Conservation (phyloP, 1,139 yeast species). For the Blastobotrys serpentis region DNA sequence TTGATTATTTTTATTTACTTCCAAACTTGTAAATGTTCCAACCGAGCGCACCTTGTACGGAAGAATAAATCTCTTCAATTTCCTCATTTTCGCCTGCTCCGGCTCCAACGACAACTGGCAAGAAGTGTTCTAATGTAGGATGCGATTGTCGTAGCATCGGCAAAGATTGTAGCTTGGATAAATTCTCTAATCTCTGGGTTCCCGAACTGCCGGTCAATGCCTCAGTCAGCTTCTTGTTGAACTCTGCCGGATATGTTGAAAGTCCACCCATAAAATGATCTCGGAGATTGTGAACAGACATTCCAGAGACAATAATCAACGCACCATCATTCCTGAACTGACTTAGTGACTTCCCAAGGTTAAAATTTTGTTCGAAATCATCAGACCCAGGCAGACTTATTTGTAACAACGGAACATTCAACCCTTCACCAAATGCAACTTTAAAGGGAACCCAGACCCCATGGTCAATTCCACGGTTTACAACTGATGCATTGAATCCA, state of each 20-base stretch:
- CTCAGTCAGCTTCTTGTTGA: slow-evolving; percentile 47
- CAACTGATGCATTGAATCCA: slow-evolving; percentile 48
- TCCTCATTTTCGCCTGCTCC: slow-evolving; percentile 51
- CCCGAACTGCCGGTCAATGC: slow-evolving; percentile 38
- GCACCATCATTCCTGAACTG: slow-evolving; percentile 52
- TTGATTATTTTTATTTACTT: neutral
- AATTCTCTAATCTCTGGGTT: slow-evolving; percentile 32
- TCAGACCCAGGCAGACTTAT: slow-evolving; percentile 52
- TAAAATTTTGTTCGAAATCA: slow-evolving; percentile 48
- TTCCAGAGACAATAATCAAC: slow-evolving; percentile 63
- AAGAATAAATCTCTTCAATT: slow-evolving; percentile 50
- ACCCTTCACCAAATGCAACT: slow-evolving; percentile 57
- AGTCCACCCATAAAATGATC: slow-evolving; percentile 44
- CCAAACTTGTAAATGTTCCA: slow-evolving; percentile 62
- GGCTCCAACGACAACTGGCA: slow-evolving; percentile 66
- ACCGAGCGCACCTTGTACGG: slow-evolving; percentile 51
- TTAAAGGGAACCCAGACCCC: slow-evolving; percentile 82
- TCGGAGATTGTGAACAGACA: slow-evolving; percentile 72
- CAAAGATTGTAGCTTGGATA: slow-evolving; percentile 41
- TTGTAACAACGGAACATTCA: slow-evolving; percentile 51
- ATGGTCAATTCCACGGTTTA: slow-evolving; percentile 69
- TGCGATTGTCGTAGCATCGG: slow-evolving; percentile 47
- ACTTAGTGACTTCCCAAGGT: slow-evolving; percentile 56
- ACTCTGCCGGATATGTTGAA: slow-evolving; percentile 52
- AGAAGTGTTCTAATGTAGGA: slow-evolving; percentile 72